These are phyloP conservation scores for Aureobasidium namibiae DNA, from an alignment of 2,329 filamentous ascomycete species.

Conservation along the genomic window DNA sequence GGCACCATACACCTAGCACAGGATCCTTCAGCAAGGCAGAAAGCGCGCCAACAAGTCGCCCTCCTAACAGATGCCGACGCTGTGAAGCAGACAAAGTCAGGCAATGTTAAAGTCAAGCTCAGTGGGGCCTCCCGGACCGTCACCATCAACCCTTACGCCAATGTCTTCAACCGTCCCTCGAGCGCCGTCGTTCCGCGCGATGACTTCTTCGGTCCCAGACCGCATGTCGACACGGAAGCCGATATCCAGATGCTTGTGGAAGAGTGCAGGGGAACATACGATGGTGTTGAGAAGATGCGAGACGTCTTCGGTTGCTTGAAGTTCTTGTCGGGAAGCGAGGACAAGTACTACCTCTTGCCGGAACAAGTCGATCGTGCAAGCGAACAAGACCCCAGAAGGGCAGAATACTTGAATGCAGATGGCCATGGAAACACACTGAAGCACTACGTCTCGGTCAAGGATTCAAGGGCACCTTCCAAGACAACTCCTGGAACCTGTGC, in stretches of 20 bases:
- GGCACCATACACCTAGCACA: slow-evolving; percentile 33
- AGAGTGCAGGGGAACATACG: slow-evolving; percentile 44
- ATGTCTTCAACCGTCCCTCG: slow-evolving; percentile 46
- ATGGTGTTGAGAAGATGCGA: slow-evolving; percentile 47
- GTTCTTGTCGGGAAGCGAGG: slow-evolving; percentile 41
- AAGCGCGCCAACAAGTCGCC: slow-evolving; percentile 34
- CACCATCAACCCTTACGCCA: slow-evolving; percentile 44
- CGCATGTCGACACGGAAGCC: slow-evolving; percentile 45
- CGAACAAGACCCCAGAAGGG: slow-evolving; percentile 32
- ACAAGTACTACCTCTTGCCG: slow-evolving; percentile 44
- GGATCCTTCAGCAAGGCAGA: slow-evolving; percentile 32
- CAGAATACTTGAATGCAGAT: slow-evolving; percentile 36
- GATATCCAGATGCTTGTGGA: slow-evolving; percentile 45
- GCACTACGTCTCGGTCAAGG: slow-evolving; percentile 29
- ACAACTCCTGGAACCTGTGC: slow-evolving; percentile 41
- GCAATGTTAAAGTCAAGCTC: slow-evolving; percentile 35
- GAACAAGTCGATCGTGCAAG: slow-evolving; percentile 32
- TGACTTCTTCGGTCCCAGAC: slow-evolving; percentile 43
- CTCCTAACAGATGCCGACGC: slow-evolving; percentile 32
- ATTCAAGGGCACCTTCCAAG: slow-evolving; percentile 31
- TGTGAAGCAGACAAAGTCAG: slow-evolving; percentile 32
- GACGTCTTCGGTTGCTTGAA: slow-evolving; percentile 45
- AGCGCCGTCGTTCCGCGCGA: slow-evolving; percentile 44
- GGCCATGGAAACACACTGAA: slow-evolving; percentile 32
- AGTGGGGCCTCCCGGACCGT: slow-evolving; percentile 32